These are phyloP conservation scores for Calonectria montana DNA, from an alignment of 2,329 filamentous ascomycete genomes.

Conservation along the genomic window DNA sequence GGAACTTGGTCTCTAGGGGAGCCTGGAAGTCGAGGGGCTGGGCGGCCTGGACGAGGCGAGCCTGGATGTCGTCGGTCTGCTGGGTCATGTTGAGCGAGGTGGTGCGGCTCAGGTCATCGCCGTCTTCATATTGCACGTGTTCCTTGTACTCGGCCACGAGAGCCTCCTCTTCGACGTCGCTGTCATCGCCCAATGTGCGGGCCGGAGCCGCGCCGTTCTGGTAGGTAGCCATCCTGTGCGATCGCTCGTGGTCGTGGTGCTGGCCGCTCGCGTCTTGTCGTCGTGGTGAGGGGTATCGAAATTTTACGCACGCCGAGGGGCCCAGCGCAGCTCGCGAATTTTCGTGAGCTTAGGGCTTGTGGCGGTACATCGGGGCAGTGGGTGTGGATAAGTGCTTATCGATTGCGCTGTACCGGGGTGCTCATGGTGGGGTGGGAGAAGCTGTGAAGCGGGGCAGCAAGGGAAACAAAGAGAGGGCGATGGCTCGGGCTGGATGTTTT, in stretches of 20 bases:
- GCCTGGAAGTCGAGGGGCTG: slow-evolving; percentile 97
- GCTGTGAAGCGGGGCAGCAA: slow-evolving; percentile 43
- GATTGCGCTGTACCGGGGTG: slow-evolving; percentile 41
- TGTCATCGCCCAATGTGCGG: slow-evolving; percentile 79
- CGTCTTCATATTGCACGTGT: slow-evolving; percentile 94
- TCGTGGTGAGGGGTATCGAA: slow-evolving; percentile 48
- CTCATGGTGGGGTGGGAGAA: slow-evolving; percentile 32
- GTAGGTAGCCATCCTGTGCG: slow-evolving; percentile 67
- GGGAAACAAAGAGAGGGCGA: slow-evolving; percentile 21
- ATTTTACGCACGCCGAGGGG: slow-evolving; percentile 50
- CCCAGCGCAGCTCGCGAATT: slow-evolving; percentile 45
- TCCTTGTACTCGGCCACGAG: slow-evolving; percentile 96
- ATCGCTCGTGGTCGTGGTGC: slow-evolving; percentile 46
- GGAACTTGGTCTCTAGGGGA: slow-evolving; percentile 95
- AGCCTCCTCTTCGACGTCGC: slow-evolving; percentile 95
- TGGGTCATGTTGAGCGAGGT: slow-evolving; percentile 76
- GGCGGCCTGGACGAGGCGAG: slow-evolving; percentile 88
- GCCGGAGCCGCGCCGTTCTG: slow-evolving; percentile 70
- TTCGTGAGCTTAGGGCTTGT: slow-evolving; percentile 55
- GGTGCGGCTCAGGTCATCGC: slow-evolving; percentile 81
- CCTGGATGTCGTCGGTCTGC: slow-evolving; percentile 91
- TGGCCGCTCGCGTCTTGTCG: slow-evolving; percentile 37
- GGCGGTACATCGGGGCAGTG: slow-evolving; percentile 39
- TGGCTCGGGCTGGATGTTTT: slow-evolving; percentile 10
- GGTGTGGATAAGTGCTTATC: slow-evolving; percentile 41